A percentile compares a stretch with the other conserved stretches of the same genome.
Conservation (phyloP, 2,329 filamentous ascomycete species). For the Fusarium papillatum region DNA sequence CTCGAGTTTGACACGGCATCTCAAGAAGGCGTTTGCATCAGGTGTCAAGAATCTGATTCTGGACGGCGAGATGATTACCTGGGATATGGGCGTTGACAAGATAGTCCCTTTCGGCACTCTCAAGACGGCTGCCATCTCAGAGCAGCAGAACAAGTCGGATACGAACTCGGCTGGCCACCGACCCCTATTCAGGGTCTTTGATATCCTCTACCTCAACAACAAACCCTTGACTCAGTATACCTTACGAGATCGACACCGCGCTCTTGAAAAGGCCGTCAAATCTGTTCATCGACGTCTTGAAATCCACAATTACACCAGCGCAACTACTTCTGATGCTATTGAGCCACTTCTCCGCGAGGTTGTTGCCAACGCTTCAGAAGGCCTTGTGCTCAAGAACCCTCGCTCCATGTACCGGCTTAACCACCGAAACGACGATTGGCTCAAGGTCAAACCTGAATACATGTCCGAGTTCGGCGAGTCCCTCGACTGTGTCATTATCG, state of each 20-base stretch:
- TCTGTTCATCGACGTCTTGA: constrained; percentile 84
- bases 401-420: constrained; percentile 89
- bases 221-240: constrained; percentile 85
- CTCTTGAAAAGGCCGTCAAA: constrained; percentile 79
- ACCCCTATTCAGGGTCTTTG: constrained; percentile 89
- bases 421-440: constrained; percentile 94
- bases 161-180: constrained; percentile 64
- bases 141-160: constrained; percentile 75
- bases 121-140: constrained; percentile 88
- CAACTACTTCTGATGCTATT: constrained; percentile 78
- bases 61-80: constrained; percentile 99
- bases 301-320: constrained; percentile 79
- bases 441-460: constrained; percentile 99
- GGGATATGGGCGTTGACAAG: constrained; percentile 89
- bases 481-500: constrained; percentile 90
- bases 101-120: constrained; percentile 93
- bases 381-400: constrained; percentile 94
- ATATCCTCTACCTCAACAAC: constrained; percentile 91
- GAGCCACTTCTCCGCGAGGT: constrained; percentile 86
- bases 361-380: constrained; percentile 89
- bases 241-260: constrained; percentile 82
- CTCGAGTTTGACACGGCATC: constrained; percentile 83
- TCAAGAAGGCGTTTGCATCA: constrained; percentile 81
- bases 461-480: constrained; percentile 97
- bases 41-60: constrained; percentile 90